Conservation (phyloP, 179 eudicot species). For the Patellifolia procumbens region DNA sequence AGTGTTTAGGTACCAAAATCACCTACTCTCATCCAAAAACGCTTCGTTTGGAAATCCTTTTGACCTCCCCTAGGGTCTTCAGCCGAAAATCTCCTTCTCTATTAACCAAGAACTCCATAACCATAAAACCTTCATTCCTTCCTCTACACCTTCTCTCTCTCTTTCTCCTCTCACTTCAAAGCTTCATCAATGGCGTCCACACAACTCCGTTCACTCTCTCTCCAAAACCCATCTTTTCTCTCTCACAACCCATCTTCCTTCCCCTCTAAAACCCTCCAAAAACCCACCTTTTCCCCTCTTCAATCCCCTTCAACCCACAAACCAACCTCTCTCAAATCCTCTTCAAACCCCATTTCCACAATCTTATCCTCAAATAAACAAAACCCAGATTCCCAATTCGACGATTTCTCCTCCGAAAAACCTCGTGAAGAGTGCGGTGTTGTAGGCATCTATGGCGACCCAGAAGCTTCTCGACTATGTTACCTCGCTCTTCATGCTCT, state of each 20-base stretch:
- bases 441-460: constrained; percentile 77
- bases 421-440: constrained; percentile 90
- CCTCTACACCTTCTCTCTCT: not conserved
- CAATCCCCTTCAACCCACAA: constrained; percentile 15
- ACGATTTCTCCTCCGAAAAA: constrained; percentile 49
- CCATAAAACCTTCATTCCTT: not conserved
- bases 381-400: constrained; percentile 16
- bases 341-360: constrained; percentile 42
- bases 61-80: not conserved
- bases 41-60: not conserved
- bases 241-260: constrained; percentile 19
- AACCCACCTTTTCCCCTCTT: constrained; percentile 2
- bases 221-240: constrained; percentile 26
- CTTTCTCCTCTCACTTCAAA: not conserved
- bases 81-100: constrained; percentile 4
- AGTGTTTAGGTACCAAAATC: not conserved
- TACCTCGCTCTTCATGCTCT: constrained; percentile 77
- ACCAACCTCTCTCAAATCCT: constrained; percentile 25
- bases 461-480: constrained; percentile 73
- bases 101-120: not conserved
- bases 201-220: constrained; percentile 12
- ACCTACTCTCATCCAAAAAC: not conserved
- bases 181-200: constrained; percentile 34
- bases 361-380: constrained; percentile 23
- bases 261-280: constrained; percentile 16